Base-by-base conservation (phyloP, 2,329 filamentous ascomycete species). In the Pestalotiopsis sp. region DNA sequence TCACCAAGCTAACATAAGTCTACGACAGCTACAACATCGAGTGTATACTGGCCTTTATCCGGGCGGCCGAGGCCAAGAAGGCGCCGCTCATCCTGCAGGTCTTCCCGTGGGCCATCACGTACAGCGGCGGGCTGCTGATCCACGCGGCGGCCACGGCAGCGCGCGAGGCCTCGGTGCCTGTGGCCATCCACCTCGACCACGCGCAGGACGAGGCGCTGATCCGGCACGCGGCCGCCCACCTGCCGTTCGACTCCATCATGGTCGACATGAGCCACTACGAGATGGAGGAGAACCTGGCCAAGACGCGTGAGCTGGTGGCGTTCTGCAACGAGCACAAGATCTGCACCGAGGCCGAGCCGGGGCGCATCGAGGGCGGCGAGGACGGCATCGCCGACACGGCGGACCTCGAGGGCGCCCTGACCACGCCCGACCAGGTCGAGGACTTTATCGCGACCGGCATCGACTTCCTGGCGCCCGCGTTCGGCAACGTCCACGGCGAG, bases 201-300 rank as follows among this genome's bases (percentile, higher is more conserved):
- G 89, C 89, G 5, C 90, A 91, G 74, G 85, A 84, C 5, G 86
- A 87, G 38, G 85, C 85, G 68, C 84, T 89, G 58, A 89, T 92
- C 70, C 84, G 84, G 4, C 80, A 80, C 0, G 89, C 89, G 0
- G 88, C 88, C 0, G 83, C 86, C 69, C 80, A 83, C 1, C 81
- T 89, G 49, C 84, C 83, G 0, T 93, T 93, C 72, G 91, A 93
- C 77, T 87, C 84, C 66, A 92, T 93, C 76, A 93, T 93, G 91
- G 88, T 93, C 0, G 92, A 93, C 79, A 93, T 93, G 91, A 89
- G 85, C 68, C 91, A 93, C 77, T 91, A 91, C 76, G 90, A 91
- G 74, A 90, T 90, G 73, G 90, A 86, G 68, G 91, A 92, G 81
- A 93, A 93, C 73, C 82, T 93, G 27, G 81, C 84, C 2, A 84